phyloP scores from a whole-genome alignment of 805 yeast species.

The Spathaspora girioi region DNA sequence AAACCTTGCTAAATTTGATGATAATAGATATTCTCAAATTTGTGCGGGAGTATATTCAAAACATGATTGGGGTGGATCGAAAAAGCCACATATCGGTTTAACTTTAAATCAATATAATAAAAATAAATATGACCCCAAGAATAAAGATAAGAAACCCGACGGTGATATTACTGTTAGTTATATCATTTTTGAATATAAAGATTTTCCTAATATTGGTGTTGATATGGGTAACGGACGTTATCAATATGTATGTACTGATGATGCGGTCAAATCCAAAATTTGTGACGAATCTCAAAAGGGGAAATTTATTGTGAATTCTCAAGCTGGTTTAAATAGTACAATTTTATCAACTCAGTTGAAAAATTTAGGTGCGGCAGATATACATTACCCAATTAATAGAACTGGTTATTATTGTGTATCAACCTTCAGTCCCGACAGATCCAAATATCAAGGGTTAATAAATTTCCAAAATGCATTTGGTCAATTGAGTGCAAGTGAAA shows the following conservation, averaged over 20 bases:
- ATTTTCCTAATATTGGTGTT: constrained; percentile 65
- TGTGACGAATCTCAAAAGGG: constrained; percentile 59
- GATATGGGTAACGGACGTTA: constrained; percentile 35
- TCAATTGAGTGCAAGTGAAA: constrained; percentile 80
- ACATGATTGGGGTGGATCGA: constrained; percentile 81
- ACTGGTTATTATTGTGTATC: constrained; percentile 95
- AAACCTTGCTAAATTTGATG: constrained; percentile 47
- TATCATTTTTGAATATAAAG: constrained; percentile 81
- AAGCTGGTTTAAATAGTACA: constrained; percentile 43
- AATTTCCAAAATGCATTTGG: constrained; percentile 93
- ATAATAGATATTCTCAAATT: constrained; percentile 50
- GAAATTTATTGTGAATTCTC: constrained; percentile 54
- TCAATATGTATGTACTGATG: constrained; percentile 69
- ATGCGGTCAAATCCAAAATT: constrained; percentile 47
- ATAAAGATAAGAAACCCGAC: constrained; percentile 22
- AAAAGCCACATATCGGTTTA: constrained; percentile 39
- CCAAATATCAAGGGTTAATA: constrained; percentile 59
- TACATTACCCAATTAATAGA: constrained; percentile 59
- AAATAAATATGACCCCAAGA: constrained; percentile 23
- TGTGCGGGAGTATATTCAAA: constrained; percentile 91
- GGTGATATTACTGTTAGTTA: constrained; percentile 53
- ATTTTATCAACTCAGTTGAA: constrained; percentile 56
- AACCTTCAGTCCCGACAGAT: constrained; percentile 47
- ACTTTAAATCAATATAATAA: constrained; percentile 24
- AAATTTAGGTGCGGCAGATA: constrained; percentile 55